Evolutionary conservation across 768 basidiomycete species (phyloP).

Genomic region (Scleroderma bovista): DNA sequence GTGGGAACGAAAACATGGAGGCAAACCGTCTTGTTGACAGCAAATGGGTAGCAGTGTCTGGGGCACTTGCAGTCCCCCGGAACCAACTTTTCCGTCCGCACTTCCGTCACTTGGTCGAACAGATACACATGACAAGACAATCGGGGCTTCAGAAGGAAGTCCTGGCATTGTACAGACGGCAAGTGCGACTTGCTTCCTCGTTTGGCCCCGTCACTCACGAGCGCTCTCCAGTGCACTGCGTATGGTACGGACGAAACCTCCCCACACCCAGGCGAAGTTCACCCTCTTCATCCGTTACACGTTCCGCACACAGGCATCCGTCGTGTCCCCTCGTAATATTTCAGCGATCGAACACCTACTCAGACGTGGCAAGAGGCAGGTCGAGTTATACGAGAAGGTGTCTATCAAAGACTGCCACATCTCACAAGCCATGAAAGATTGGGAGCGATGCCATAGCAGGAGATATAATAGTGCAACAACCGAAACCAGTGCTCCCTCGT

Average conservation of each 20-base stretch:
- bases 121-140: constrained; percentile 24
- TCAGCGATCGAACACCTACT: constrained; percentile 70
- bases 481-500: constrained; percentile 2
- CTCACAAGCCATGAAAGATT: constrained; percentile 62
- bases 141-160: constrained; percentile 53
- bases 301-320: constrained; percentile 59
- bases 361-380: constrained; percentile 59
- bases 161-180: constrained; percentile 53
- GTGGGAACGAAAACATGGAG: background rate
- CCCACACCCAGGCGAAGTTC: constrained; percentile 55
- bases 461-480: constrained; percentile 3
- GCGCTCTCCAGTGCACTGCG: constrained; percentile 57
- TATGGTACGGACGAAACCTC: constrained; percentile 66
- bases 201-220: background rate
- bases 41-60: background rate
- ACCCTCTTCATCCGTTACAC: constrained; percentile 60
- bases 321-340: constrained; percentile 60
- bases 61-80: background rate
- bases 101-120: background rate
- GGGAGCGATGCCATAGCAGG: constrained; percentile 40
- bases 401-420: constrained; percentile 73
- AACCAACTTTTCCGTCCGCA: background rate
- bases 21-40: background rate
- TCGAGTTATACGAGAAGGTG: constrained; percentile 63
- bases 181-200: constrained; percentile 1